Conservation (phyloP, 1,139 yeast species). For the Groenewaldozyma auringiensis region DNA sequence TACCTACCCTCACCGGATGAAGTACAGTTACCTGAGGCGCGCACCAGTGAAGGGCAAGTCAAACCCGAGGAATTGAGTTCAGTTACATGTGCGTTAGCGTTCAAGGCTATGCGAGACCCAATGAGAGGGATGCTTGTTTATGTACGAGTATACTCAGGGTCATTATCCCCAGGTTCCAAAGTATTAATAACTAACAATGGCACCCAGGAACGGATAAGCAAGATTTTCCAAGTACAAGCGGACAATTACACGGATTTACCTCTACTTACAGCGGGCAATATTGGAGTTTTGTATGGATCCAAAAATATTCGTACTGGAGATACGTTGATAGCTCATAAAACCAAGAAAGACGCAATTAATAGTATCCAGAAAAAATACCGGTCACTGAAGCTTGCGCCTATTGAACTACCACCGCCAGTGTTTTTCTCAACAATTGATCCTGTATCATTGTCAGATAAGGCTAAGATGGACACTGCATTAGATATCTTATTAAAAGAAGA, state of each 20-base stretch:
- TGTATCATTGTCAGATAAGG: constrained; percentile 67
- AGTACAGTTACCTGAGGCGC: constrained; percentile 46
- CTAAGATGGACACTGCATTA: constrained; percentile 62
- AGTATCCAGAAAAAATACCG: constrained; percentile 30
- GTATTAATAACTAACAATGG: constrained; percentile 67
- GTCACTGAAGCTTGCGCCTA: constrained; percentile 57
- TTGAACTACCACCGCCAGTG: constrained; percentile 84
- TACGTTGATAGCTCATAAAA: constrained; percentile 55
- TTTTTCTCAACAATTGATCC: constrained; percentile 86
- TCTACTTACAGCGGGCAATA: constrained; percentile 63
- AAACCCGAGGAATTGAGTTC: constrained; percentile 21
- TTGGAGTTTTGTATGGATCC: constrained; percentile 81
- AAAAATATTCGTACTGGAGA: constrained; percentile 83
- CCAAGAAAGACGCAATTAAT: constrained; percentile 42
- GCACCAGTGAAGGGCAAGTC: constrained; percentile 9
- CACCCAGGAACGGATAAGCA: constrained; percentile 55
- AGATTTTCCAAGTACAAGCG: constrained; percentile 79
- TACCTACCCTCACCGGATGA: constrained; percentile 82
- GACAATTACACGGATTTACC: constrained; percentile 69
- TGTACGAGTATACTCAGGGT: constrained; percentile 83
- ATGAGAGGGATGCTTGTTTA: constrained; percentile 74
- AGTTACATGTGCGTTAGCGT: constrained; percentile 74
- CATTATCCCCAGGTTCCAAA: constrained; percentile 50
- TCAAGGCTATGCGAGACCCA: constrained; percentile 83
- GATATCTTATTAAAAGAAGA: constrained; percentile 68